phyloP scores from a whole-genome alignment of 306 rosid species.

The Carpinus fangiana region DNA sequence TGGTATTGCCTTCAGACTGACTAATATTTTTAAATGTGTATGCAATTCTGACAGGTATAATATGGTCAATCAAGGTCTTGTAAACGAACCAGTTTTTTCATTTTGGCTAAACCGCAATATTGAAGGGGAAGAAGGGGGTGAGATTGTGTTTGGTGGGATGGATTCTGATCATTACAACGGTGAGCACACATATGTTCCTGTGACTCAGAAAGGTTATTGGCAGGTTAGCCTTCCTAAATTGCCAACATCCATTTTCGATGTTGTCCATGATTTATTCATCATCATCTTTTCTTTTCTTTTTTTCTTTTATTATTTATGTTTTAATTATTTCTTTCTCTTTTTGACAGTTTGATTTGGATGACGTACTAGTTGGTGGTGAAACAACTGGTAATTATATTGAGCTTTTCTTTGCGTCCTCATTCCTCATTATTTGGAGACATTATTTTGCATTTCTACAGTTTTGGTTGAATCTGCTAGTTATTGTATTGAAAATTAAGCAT shows the following conservation, averaged over 20 bases:
- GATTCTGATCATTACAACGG: slow-evolving; percentile 42
- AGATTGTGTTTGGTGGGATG: slow-evolving; percentile 43
- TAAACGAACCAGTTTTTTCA: slow-evolving; percentile 37
- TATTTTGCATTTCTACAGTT: background rate
- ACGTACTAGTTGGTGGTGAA: slow-evolving; percentile 31
- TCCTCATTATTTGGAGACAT: background rate
- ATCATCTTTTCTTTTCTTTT: background rate
- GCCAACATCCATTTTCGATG: background rate
- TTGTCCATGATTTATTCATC: background rate
- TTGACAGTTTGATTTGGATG: slow-evolving; percentile 40
- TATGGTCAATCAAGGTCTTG: slow-evolving; percentile 33
- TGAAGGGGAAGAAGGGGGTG: slow-evolving; percentile 38
- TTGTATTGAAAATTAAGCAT: background rate
- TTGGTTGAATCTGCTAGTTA: background rate
- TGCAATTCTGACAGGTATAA: slow-evolving; percentile 29
- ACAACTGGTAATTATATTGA: slow-evolving; percentile 34
- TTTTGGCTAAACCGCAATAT: slow-evolving; percentile 41
- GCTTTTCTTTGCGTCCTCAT: background rate
- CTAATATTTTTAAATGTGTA: background rate
- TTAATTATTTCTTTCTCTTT: background rate
- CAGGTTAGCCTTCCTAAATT: slow-evolving; percentile 30
- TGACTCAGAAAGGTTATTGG: slow-evolving; percentile 44
- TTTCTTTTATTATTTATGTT: background rate
- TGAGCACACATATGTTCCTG: slow-evolving; percentile 41
- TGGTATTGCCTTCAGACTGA: background rate